Conservation (phyloP, 805 yeast genomes). For the Ogataea wickerhamii region DNA sequence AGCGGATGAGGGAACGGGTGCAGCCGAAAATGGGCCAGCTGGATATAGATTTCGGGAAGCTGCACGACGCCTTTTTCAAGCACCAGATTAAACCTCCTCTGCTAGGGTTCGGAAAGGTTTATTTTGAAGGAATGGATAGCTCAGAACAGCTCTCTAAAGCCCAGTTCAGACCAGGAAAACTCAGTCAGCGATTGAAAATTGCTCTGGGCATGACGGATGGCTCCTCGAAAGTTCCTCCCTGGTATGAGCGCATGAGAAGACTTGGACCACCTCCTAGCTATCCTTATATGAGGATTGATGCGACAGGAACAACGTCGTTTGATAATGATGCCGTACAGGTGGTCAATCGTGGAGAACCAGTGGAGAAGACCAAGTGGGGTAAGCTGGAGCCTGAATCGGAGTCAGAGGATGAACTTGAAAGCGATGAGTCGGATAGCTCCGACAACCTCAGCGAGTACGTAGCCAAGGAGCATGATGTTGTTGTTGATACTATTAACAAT, state of each 20-base stretch:
- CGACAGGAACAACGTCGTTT: slow-evolving; percentile 33
- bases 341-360: slow-evolving; percentile 22
- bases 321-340: slow-evolving; percentile 13
- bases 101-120: slow-evolving; percentile 69
- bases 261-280: slow-evolving; percentile 85
- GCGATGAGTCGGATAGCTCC: slow-evolving; percentile 25
- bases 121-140: slow-evolving; percentile 63
- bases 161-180: slow-evolving; percentile 55
- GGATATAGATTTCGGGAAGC: slow-evolving; percentile 78
- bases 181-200: slow-evolving; percentile 56
- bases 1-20: slow-evolving; percentile 73
- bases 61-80: slow-evolving; percentile 85
- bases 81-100: slow-evolving; percentile 71
- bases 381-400: slow-evolving; percentile 30
- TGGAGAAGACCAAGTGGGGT: slow-evolving; percentile 31
- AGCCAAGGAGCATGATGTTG: slow-evolving; percentile 25
- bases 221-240: slow-evolving; percentile 60
- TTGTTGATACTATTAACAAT: slow-evolving; percentile 26
- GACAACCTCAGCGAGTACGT: slow-evolving; percentile 29
- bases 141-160: slow-evolving; percentile 34
- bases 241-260: slow-evolving; percentile 67
- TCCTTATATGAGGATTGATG: slow-evolving; percentile 52
- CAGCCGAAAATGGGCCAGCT: slow-evolving; percentile 85
- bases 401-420: slow-evolving; percentile 33
- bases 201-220: slow-evolving; percentile 63